These are phyloP conservation scores for Hemileccinum rubropunctum DNA, from an alignment of 768 basidiomycete genomes.

Conservation along the genomic window DNA sequence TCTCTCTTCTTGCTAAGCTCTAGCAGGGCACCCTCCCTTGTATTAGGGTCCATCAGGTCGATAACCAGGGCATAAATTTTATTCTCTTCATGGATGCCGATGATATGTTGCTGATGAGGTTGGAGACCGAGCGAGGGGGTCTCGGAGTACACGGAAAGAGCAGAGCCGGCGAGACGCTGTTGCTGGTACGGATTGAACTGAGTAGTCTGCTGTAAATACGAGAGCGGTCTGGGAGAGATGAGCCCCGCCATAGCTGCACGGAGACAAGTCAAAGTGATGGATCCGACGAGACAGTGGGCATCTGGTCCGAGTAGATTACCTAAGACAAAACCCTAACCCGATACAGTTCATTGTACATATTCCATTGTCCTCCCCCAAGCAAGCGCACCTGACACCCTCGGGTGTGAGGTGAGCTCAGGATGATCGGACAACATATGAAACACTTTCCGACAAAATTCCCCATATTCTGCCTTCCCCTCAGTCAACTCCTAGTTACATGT, in stretches of 20 bases:
- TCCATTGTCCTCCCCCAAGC: constrained; percentile 27
- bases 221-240: constrained; percentile 59
- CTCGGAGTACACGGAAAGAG: constrained; percentile 50
- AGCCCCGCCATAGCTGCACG: constrained; percentile 53
- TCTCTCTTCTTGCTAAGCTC: constrained; percentile 99
- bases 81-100: constrained; percentile 57
- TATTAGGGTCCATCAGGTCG: constrained; percentile 76
- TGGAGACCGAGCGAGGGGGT: constrained; percentile 57
- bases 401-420: constrained; percentile 31
- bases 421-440: constrained; percentile 27
- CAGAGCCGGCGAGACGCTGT: constrained; percentile 31
- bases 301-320: constrained; percentile 14
- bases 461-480: constrained; percentile 29
- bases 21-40: constrained; percentile 86
- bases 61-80: constrained; percentile 93
- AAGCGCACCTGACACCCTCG: constrained; percentile 32
- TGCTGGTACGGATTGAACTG: constrained; percentile 63
- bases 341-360: background rate
- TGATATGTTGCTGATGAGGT: constrained; percentile 53
- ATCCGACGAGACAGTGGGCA: constrained; percentile 4
- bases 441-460: constrained; percentile 35
- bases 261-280: constrained; percentile 11
- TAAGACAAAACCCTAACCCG: constrained; percentile 31
- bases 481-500: constrained; percentile 9
- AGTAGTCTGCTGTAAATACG: constrained; percentile 60